Conservation (phyloP, 2,329 filamentous ascomycete genomes). For the Dactylellina drechsleri region DNA sequence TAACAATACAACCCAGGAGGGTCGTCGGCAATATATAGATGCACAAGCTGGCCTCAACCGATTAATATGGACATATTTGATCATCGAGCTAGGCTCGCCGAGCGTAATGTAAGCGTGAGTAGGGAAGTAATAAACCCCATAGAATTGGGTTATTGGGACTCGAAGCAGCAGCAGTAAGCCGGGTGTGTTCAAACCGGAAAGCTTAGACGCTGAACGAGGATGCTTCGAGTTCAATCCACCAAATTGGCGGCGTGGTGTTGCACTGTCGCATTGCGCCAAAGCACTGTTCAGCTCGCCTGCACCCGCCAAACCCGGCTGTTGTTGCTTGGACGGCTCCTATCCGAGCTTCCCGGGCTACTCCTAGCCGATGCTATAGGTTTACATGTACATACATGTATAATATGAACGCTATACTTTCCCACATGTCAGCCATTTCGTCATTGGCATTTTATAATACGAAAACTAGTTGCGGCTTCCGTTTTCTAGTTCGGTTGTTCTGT, state of each 20-base stretch:
- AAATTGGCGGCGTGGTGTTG: neutral
- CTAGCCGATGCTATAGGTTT: neutral
- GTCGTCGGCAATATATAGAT: neutral
- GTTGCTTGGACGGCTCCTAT: conserved; percentile 9
- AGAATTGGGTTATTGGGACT: neutral
- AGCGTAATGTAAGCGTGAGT: neutral
- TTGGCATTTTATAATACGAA: too few relatives aligned
- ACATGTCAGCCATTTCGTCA: too few relatives aligned
- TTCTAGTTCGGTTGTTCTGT: too few relatives aligned
- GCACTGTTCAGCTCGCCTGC: conserved; percentile 5
- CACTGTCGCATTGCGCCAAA: neutral
- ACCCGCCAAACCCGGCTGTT: conserved; percentile 33
- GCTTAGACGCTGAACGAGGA: conserved; percentile 7
- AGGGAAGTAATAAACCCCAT: neutral
- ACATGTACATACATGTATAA: too few relatives aligned
- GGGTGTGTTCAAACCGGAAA: conserved; percentile 20
- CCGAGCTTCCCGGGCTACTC: neutral
- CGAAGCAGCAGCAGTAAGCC: conserved; percentile 4
- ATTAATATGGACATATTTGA: too few relatives aligned
- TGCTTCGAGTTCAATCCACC: neutral
- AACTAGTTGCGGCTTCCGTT: too few relatives aligned
- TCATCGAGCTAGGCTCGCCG: too few relatives aligned
- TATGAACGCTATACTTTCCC: too few relatives aligned
- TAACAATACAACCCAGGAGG: neutral
- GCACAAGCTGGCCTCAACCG: too few relatives aligned